phyloP scores from a whole-genome alignment of 306 rosid species.

The Vigna hirtella region DNA sequence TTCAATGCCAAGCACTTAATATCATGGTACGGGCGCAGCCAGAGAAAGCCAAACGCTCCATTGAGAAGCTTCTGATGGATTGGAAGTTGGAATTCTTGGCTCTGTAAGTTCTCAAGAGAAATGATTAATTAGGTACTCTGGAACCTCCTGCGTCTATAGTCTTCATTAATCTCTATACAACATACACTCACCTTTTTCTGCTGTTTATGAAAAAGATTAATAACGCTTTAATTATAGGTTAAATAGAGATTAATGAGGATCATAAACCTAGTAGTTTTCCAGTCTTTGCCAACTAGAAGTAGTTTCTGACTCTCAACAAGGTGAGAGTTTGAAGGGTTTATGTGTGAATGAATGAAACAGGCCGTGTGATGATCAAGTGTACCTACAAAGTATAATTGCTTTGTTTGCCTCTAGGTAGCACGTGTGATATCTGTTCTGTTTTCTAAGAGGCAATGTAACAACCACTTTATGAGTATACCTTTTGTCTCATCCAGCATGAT shows the following conservation, averaged over 20 bases:
- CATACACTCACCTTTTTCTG: not conserved
- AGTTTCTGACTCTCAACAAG: conserved; percentile 46
- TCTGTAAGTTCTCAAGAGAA: not conserved
- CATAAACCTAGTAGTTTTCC: not conserved
- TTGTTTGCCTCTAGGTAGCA: not conserved
- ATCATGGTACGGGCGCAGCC: conserved; percentile 45
- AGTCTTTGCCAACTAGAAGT: not conserved
- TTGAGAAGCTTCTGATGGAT: conserved; percentile 62
- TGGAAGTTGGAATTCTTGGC: not conserved
- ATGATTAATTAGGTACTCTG: not conserved
- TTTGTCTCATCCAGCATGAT: conserved; percentile 14
- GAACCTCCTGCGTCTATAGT: not conserved
- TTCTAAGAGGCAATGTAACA: not conserved
- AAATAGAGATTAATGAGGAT: not conserved
- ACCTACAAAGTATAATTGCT: not conserved
- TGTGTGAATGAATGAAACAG: conserved; percentile 25
- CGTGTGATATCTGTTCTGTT: conserved; percentile 16
- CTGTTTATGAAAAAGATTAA: not conserved
- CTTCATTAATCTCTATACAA: not conserved
- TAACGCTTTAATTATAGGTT: not conserved
- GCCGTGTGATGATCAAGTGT: conserved; percentile 29
- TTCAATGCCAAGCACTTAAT: conserved; percentile 60
- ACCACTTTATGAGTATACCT: not conserved
- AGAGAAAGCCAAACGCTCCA: conserved; percentile 53
- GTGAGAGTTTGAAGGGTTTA: conserved; percentile 38